Conservation (phyloP, 169 alveolate genomes). For the Eimeria necatrix region DNA sequence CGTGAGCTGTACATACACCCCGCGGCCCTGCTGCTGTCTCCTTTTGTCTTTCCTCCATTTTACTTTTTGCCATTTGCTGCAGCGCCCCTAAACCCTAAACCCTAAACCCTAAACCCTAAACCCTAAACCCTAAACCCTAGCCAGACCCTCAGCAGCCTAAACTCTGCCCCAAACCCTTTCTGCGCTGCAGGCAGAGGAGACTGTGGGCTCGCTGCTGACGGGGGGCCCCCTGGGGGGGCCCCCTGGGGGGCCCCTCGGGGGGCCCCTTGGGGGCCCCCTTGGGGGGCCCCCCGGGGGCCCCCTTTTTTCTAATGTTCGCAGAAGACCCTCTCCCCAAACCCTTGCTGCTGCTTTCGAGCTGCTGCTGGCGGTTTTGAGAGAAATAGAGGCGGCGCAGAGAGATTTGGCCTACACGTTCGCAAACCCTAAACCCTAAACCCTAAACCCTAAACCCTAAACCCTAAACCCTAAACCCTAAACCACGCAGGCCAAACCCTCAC, state of each 20-base stretch:
- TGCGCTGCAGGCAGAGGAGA: neutral
- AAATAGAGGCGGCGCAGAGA: neutral
- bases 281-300: too few species aligned
- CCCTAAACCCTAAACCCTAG: too few species aligned
- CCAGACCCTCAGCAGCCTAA: too few species aligned
- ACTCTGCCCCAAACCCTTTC: too few species aligned
- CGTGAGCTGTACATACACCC: too few species aligned
- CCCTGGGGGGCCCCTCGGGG: too few species aligned
- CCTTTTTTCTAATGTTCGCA: neutral
- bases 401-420: neutral
- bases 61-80: neutral
- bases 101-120: conserved; percentile 57
- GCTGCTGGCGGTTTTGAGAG: neutral
- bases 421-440: conserved; percentile 38
- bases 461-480: neutral
- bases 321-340: neutral
- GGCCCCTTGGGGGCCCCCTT: too few species aligned
- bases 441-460: neutral
- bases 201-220: neutral
- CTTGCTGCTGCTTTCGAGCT: conserved; percentile 19
- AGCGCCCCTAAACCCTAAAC: conserved; percentile 30
- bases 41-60: neutral
- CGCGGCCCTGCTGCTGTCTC: too few species aligned
- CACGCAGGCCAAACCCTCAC: neutral
- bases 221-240: neutral